These are phyloP conservation scores for Aspergillus olivimuriae DNA, from an alignment of 495 filamentous ascomycete species.

Conservation along the genomic window DNA sequence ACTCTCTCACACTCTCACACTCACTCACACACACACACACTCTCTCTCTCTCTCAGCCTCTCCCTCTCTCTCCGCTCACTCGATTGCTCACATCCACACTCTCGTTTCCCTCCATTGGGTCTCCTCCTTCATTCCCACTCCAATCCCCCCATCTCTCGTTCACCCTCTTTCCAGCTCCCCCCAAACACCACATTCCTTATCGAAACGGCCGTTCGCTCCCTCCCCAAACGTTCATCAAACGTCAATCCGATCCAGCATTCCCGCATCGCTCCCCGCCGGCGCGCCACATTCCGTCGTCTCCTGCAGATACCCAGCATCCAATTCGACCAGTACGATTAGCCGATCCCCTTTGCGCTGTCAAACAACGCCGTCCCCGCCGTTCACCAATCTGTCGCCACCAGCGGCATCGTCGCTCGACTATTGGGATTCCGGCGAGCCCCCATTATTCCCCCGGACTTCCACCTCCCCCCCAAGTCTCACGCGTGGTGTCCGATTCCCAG, in stretches of 20 bases:
- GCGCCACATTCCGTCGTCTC: slow-evolving; percentile 17
- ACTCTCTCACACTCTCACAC: slow-evolving; percentile 3
- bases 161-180: no score
- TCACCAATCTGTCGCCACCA: background rate
- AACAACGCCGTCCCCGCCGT: no score
- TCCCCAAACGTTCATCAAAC: slow-evolving; percentile 1
- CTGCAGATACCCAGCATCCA: slow-evolving; percentile 8
- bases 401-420: background rate
- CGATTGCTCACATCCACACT: slow-evolving; percentile 1
- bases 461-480: no score
- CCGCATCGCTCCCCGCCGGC: slow-evolving; percentile 6
- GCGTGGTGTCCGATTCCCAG: no score
- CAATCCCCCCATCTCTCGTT: background rate
- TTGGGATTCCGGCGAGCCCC: no score
- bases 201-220: no score
- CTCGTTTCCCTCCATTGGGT: background rate
- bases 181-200: background rate
- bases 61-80: slow-evolving; percentile 2
- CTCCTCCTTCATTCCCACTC: background rate
- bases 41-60: slow-evolving; percentile 2
- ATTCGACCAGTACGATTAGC: slow-evolving; percentile 9
- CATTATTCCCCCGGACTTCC: no score
- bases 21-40: slow-evolving; percentile 3
- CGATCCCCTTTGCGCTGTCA: no score
- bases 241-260: slow-evolving; percentile 4